A percentile compares a stretch with the other conserved stretches of the same genome.
These are phyloP conservation scores for Candida sanyaensis DNA, from an alignment of 1,139 yeast species.

Conservation along the genomic window DNA sequence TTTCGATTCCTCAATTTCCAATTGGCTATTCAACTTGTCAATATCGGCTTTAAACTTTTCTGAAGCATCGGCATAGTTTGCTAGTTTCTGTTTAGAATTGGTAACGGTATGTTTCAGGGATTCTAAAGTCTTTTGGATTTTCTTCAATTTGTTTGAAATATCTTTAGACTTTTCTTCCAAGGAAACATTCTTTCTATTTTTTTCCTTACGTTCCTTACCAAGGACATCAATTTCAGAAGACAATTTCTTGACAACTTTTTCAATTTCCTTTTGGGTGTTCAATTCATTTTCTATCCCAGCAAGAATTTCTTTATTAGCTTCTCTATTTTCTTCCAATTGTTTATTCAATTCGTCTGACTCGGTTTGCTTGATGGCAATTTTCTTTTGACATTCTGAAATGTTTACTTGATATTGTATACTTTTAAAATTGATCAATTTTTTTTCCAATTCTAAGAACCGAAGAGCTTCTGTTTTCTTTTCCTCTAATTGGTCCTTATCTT, in stretches of 20 bases:
- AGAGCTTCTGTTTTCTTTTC: conserved; percentile 71
- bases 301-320: conserved; percentile 45
- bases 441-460: conserved; percentile 65
- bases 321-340: conserved; percentile 48
- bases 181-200: conserved; percentile 57
- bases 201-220: conserved; percentile 26
- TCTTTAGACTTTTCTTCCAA: conserved; percentile 76
- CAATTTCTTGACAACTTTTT: conserved; percentile 29
- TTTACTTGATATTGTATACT: conserved; percentile 61
- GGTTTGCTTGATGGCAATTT: conserved; percentile 38
- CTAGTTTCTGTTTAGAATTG: conserved; percentile 50
- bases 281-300: conserved; percentile 34
- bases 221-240: conserved; percentile 28
- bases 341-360: conserved; percentile 39
- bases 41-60: conserved; percentile 43
- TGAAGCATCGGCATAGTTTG: conserved; percentile 46
- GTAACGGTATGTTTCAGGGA: conserved; percentile 34
- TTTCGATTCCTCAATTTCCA: conserved; percentile 54
- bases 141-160: conserved; percentile 57
- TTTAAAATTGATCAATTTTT: conserved; percentile 53
- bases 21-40: conserved; percentile 42
- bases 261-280: conserved; percentile 30
- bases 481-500: conserved; percentile 72
- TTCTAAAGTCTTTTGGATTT: conserved; percentile 54
- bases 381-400: conserved; percentile 40